Evolutionary conservation across 2,329 filamentous ascomycete species (phyloP).

Genomic region (Hypoxylon sp.): DNA sequence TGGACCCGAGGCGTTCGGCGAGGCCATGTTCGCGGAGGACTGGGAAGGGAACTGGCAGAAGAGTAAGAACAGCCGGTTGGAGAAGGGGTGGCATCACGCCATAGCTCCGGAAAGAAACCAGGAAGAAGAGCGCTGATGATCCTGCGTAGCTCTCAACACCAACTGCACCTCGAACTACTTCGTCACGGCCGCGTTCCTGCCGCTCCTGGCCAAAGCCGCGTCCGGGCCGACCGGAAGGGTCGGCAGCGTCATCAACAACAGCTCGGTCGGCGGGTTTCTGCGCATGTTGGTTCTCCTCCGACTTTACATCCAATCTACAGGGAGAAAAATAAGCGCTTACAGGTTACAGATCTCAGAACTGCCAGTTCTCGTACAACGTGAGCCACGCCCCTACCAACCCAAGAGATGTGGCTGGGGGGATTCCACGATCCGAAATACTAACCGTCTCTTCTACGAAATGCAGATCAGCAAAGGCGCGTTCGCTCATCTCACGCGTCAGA

Average conservation of each 20-base stretch:
- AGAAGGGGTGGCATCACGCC: no score
- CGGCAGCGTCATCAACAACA: conserved; percentile 61
- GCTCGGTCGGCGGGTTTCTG: conserved; percentile 59
- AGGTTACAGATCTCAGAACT: conserved; percentile 32
- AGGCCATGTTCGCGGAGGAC: conserved; percentile 39
- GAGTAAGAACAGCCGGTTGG: conserved; percentile 32
- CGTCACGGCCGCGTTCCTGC: conserved; percentile 62
- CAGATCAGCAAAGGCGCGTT: conserved; percentile 41
- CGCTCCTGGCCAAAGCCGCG: conserved; percentile 58
- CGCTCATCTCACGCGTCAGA: conserved; percentile 40
- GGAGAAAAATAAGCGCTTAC: not conserved
- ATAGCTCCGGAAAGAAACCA: not conserved
- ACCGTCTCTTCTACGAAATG: not conserved
- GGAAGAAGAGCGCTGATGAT: not conserved
- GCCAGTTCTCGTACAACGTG: conserved; percentile 43
- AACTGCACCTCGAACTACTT: conserved; percentile 61
- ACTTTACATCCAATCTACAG: not conserved
- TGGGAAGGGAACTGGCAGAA: conserved; percentile 39
- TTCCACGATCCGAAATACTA: not conserved
- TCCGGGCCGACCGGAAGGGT: conserved; percentile 56
- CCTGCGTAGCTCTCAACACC: conserved; percentile 53
- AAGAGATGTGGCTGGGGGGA: not conserved
- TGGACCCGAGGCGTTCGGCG: conserved; percentile 39
- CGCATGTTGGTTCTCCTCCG: conserved; percentile 47
- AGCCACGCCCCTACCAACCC: not conserved